Base-by-base conservation (phyloP, 805 yeast genomes). In the Starmerella khaoyaiensis region DNA sequence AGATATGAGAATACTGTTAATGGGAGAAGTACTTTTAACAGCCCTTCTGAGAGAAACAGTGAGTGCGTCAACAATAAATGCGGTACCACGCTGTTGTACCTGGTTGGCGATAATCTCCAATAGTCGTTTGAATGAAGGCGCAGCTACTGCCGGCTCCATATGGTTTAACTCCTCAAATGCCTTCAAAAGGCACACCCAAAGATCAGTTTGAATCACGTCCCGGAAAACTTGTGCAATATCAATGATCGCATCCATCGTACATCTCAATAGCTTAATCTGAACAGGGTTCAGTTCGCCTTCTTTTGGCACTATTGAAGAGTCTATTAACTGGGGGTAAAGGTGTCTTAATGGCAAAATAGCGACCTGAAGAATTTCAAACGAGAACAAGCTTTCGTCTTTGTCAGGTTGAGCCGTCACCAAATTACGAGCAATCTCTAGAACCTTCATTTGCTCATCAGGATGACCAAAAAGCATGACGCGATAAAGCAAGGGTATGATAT, bases 311-410 rank as follows among this genome's bases (percentile, higher is more conserved):
- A 34, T 22, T 3, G 21, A 19, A 9, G 39, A n/a, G 21, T 65
- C 67, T 39, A 69, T 67, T 28, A 76, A 60, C 36, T 74, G 69
- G 7, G 93, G 86, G 29, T 79, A 57, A 7, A 68, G 59, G 21
- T 63, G 65, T 20, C 76, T 67, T 14, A 84, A 58, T 0, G 81
- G 76, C 16, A 76, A 63, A 61, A 79, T 64, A 14, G 72, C 69
- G 5, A 84, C 67, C 44, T 94, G 65, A 34, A 84, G 58, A 19
- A 86, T 62, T 53, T 87, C 96, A 55, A 87, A 82, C n/a, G n/a
- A n/a, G 30, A 83, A 59, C 37, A 80, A 76, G 35, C 74, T 76
- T 21, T 63, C 65, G 8, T 68, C 72, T 20, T 37, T 47, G 37
- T 41, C 60, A 20, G 67, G 60, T 47, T 67, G 68, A 14, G 65